These are phyloP conservation scores for Miscanthus lutarioriparius DNA, from an alignment of 176 grass and related monocot genomes.

Conservation along the genomic window DNA sequence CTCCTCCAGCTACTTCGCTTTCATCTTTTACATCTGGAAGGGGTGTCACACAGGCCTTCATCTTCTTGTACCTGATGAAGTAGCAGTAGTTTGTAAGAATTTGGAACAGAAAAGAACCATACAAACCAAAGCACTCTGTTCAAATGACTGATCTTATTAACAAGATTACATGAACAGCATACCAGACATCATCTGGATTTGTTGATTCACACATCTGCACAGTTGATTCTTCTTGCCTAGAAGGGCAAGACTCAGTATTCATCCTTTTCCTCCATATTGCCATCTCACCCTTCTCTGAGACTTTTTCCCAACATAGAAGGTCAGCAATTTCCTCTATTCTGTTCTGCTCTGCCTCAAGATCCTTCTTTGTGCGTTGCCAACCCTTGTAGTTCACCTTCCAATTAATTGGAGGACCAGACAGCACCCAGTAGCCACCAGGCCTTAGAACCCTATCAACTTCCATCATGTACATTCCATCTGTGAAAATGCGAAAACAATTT, in stretches of 20 bases:
- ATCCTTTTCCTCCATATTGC: constrained; percentile 88
- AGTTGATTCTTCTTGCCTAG: constrained; percentile 63
- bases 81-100: neutral
- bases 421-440: constrained; percentile 94
- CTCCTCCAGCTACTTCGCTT: constrained; percentile 68
- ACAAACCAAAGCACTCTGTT: neutral
- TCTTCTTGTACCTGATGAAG: constrained; percentile 67
- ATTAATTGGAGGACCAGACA: constrained; percentile 91
- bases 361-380: constrained; percentile 84
- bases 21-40: constrained; percentile 64
- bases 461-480: constrained; percentile 95
- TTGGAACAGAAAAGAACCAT: neutral
- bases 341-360: constrained; percentile 79
- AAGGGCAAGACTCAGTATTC: constrained; percentile 70
- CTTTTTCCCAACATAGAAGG: constrained; percentile 89
- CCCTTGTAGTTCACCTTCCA: constrained; percentile 79
- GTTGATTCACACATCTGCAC: constrained; percentile 73
- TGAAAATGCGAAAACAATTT: constrained; percentile 10
- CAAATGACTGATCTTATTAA: constrained; percentile 1
- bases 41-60: constrained; percentile 82
- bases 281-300: constrained; percentile 84
- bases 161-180: constrained; percentile 33
- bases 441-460: constrained; percentile 95
- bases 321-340: constrained; percentile 89
- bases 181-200: constrained; percentile 84